Base-by-base conservation (phyloP, 345 rosid genomes). In the Aquilaria malaccensis region DNA sequence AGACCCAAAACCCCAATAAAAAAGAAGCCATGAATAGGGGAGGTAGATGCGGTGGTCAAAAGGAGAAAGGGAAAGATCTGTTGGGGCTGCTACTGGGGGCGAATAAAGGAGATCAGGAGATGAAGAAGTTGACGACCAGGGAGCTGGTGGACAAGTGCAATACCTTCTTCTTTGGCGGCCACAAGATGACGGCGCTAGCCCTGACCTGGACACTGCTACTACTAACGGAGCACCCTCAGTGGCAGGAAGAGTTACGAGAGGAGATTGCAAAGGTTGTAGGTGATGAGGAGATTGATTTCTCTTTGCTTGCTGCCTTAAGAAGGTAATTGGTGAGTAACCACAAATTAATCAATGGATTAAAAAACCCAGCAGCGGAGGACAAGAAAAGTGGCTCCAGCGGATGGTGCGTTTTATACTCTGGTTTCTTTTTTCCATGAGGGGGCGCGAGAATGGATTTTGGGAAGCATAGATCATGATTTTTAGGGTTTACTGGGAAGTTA, bases 111-210 rank as follows among this genome's bases (percentile, higher is more conserved):
- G 86, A 83, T 30, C 65, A 55, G 14, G 10, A 12, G 2, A 79
- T 75, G 65, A 84, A 79, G 78, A 22, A 22, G 1, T 63, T 94
- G 64, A 77, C 87, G 13, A 68, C 80, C 1, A 67, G 74, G 56
- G 22, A 22, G 22, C 22, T 22, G 1, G 22, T 22, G 22, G 22
- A 22, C 22, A 22, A 22, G 22, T 22, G 92, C 78, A 94, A 94
- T 68, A 94, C 99, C 2, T 87, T 94, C 75, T 94, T 94, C 80
- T 94, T 94, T 41, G 97, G 77, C 33, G 97, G 99, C 6, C 97
- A 94, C 37, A 95, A 89, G 72, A 93, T 97, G 6, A 94, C 99
- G 0, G 97, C 97, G 29, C 60, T 89, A 72, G 92, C 96, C 1
- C 51, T 94, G 7, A 64, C 95, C 15, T 94, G 97, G 99, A 89